phyloP scores from a whole-genome alignment of 345 rosid species.

The Gossypium australe region DNA sequence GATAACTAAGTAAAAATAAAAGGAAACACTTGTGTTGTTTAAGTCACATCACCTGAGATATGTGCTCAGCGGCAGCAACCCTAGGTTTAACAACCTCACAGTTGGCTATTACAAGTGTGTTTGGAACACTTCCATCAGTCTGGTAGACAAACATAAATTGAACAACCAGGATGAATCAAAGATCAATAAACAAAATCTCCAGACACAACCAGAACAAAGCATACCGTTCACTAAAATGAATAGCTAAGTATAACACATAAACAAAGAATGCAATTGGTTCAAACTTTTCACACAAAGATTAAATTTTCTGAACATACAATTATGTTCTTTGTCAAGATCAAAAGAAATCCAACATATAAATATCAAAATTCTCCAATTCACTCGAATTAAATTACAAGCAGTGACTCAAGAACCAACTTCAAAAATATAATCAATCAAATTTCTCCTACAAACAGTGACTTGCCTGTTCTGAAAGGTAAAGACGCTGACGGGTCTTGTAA shows the following conservation, averaged over 20 bases:
- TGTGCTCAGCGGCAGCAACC: constrained; percentile 91
- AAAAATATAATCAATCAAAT: not conserved
- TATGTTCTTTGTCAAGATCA: not conserved
- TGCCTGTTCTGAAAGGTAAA: constrained; percentile 66
- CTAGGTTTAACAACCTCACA: constrained; percentile 82
- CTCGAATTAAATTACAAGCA: not conserved
- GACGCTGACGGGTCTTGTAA: constrained; percentile 63
- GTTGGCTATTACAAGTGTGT: constrained; percentile 77
- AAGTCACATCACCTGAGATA: constrained; percentile 49
- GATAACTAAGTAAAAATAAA: not conserved
- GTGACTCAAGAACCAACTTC: not conserved
- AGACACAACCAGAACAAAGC: not conserved
- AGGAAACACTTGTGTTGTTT: not conserved
- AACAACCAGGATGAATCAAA: constrained; percentile 7
- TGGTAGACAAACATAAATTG: constrained; percentile 20
- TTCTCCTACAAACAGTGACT: not conserved
- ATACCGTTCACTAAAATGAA: not conserved
- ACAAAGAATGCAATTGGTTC: not conserved
- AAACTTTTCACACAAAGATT: not conserved
- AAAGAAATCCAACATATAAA: not conserved
- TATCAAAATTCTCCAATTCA: not conserved
- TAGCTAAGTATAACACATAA: not conserved
- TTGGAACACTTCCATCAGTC: constrained; percentile 89
- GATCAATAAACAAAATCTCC: not conserved
- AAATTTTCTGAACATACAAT: not conserved